Evolutionary conservation across 345 rosid genomes (phyloP), one percentile per base, ranked within the genome.

Genomic region (Fremontodendron californicum): DNA sequence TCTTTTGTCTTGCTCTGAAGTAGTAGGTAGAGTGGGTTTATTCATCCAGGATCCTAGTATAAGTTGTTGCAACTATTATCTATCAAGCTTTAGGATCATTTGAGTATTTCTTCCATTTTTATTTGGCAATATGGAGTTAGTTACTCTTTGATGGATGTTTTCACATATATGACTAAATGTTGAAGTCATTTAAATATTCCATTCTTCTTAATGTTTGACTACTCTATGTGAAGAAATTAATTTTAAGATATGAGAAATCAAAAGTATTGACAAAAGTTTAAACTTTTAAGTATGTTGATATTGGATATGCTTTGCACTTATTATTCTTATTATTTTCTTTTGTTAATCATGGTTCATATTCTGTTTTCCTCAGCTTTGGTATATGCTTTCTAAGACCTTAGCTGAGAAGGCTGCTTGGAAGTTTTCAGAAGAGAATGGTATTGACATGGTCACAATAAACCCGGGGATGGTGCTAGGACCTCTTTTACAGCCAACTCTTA

Each of bases 331-430:
- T 11, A 1, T 21, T 10, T 23, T n/a, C 35, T n/a, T 21, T 13
- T 48, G 19, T 48, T 48, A 15, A 48, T 48, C 52, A 16, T 48
- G 6, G 12, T 48, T 48, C 6, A 15, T 48, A 43, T 43, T 1
- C 6, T 65, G 15, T 71, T 37, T 4, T 42, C 29, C 16, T 66
- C 81, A 83, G 87, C 52, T 5, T 2, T 86, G 87, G 84, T 88
- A 88, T 75, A 1, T 19, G 27, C 80, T 88, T 8, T 54, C 86
- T 37, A 88, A 88, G 78, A 85, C 79, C 9, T 77, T 80, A 73
- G 87, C 88, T 1, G 90, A 88, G 80, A 69, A 82, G 31, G 87
- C 83, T 71, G 90, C 90, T 13, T 86, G 88, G 86, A 69, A 79
- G 67, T 84, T 87, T 72, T 33, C 84, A 15, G 49, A 82, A 75